A percentile compares a stretch with the other conserved stretches of the same genome.
These are phyloP conservation scores for Penicillium sp. DNA, from an alignment of 2,329 filamentous ascomycete species.

Conservation along the genomic window DNA sequence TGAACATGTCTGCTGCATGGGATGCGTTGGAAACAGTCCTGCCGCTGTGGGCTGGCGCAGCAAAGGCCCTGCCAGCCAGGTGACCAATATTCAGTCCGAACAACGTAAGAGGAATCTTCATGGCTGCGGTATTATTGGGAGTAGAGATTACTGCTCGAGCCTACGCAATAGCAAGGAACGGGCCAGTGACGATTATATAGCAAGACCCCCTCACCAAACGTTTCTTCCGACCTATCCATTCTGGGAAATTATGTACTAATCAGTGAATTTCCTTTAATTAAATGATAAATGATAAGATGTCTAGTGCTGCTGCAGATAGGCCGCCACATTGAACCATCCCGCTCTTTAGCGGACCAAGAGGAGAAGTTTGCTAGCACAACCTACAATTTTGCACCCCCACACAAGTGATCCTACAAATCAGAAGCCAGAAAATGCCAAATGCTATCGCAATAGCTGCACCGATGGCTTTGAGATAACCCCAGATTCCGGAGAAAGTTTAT, in stretches of 20 bases:
- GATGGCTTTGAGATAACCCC: not conserved
- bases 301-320: not conserved
- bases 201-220: not conserved
- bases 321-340: not conserved
- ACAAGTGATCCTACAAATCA: not conserved
- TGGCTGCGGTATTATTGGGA: not conserved
- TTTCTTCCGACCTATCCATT: not conserved
- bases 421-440: not conserved
- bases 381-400: not conserved
- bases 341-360: not conserved
- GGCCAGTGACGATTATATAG: not conserved
- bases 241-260: not conserved
- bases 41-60: conserved; percentile 2
- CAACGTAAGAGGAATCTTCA: conserved; percentile 1
- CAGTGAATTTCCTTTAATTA: not conserved
- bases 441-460: not conserved
- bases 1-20: conserved; percentile 21
- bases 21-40: not conserved
- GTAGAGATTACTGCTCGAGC: not conserved
- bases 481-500: not conserved
- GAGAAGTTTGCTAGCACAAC: not conserved
- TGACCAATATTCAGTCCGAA: not conserved
- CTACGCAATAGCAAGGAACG: not conserved
- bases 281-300: too few relatives aligned
- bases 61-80: not conserved